Evolutionary conservation across 202 grass and related monocot genomes (phyloP).

Genomic region (Panicum virgatum): DNA sequence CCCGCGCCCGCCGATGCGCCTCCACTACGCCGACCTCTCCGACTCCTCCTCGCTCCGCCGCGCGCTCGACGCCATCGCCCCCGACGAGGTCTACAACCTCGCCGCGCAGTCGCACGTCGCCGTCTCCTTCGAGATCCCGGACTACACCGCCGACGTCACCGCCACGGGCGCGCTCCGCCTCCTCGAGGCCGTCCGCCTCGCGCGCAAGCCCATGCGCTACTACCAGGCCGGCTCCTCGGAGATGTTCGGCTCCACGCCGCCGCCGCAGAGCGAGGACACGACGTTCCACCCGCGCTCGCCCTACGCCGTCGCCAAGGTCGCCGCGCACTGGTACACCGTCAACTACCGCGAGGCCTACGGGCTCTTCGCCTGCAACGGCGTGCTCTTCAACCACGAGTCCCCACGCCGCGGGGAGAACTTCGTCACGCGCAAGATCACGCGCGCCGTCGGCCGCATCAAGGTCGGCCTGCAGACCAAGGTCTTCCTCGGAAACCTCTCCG

Average conservation of each 20-base stretch:
- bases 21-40: constrained; percentile 97
- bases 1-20: constrained; percentile 62
- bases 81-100: constrained; percentile 99
- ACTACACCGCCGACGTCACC: constrained; percentile 92
- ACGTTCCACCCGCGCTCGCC: constrained; percentile 90
- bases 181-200: constrained; percentile 84
- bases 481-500: constrained; percentile 88
- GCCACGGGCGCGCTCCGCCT: constrained; percentile 89
- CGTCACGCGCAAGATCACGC: constrained; percentile 98
- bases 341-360: constrained; percentile 97
- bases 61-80: constrained; percentile 74
- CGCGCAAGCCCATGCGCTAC: constrained; percentile 63
- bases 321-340: constrained; percentile 99
- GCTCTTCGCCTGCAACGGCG: constrained; percentile 89
- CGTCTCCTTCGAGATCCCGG: constrained; percentile 93
- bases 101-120: constrained; percentile 95
- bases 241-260: constrained; percentile 97
- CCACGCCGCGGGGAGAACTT: constrained; percentile 98
- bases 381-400: constrained; percentile 99
- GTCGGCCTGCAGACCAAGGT: constrained; percentile 95
- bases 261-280: constrained; percentile 75
- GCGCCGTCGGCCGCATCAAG: constrained; percentile 87
- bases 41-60: constrained; percentile 93
- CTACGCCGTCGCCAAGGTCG: constrained; percentile 92
- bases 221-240: constrained; percentile 97